phyloP scores from a whole-genome alignment of 345 rosid genomes.

The Populus nigra region DNA sequence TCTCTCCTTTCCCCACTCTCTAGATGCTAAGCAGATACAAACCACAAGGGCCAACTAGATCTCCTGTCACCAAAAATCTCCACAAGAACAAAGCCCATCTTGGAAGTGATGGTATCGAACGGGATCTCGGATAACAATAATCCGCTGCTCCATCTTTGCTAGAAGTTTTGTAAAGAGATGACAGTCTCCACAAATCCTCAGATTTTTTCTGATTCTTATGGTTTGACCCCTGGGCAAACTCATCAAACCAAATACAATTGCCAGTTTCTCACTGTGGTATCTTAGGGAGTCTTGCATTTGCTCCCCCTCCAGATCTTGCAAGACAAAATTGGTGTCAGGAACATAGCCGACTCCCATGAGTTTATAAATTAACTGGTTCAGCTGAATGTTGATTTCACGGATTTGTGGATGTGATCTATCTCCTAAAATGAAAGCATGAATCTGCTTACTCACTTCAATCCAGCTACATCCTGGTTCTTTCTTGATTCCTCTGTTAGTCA shows the following conservation, averaged over 20 bases:
- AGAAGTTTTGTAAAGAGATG: conserved; percentile 59
- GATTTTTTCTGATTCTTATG: conserved; percentile 61
- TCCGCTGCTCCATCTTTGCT: conserved; percentile 46
- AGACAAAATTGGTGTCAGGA: conserved; percentile 59
- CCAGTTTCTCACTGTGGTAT: conserved; percentile 68
- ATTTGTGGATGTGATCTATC: conserved; percentile 60
- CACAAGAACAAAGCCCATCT: conserved; percentile 60
- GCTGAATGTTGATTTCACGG: conserved; percentile 36
- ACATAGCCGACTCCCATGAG: conserved; percentile 52
- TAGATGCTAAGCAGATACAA: not conserved
- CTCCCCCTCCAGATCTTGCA: conserved; percentile 71
- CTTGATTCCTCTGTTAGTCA: conserved; percentile 48
- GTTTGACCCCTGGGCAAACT: conserved; percentile 32
- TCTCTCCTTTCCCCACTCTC: not conserved
- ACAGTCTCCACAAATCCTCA: conserved; percentile 69
- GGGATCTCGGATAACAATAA: conserved; percentile 60
- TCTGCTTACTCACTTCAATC: conserved; percentile 62
- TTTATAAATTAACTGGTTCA: conserved; percentile 39
- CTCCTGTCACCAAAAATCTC: conserved; percentile 58
- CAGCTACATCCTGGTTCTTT: conserved; percentile 79
- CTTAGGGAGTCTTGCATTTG: conserved; percentile 61
- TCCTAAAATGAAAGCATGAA: conserved; percentile 61
- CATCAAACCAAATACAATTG: conserved; percentile 49
- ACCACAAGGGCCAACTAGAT: not conserved
- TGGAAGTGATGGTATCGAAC: conserved; percentile 63